Evolutionary conservation across 2,329 filamentous ascomycete genomes (phyloP), one percentile per base, ranked within the genome.

Genomic region (Chaetoscypha palmicola): DNA sequence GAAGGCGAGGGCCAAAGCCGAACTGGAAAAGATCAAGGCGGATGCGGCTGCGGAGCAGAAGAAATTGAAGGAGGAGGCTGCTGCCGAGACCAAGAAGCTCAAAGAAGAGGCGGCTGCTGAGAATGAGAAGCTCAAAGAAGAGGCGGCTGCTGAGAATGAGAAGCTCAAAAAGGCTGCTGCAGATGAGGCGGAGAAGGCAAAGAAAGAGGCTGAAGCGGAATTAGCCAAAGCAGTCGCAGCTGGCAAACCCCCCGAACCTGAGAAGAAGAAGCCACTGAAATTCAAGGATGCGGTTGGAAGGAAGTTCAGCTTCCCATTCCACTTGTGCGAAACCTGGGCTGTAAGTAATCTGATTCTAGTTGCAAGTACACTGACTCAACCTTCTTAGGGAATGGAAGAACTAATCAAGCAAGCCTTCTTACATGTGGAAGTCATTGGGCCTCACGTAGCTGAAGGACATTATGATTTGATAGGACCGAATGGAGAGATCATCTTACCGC

Each of bases 261-360:
- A 40, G 7, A 38, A 38, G n/a, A 43, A 47, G 28, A 47, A 47
- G 14, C 45, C 45, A 14, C 38, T 44, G 22, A 41, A 34, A 19
- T 94, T 94, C 68, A 92, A 92, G 66, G 89, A 95, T 60, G 89
- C 88, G 1, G 80, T 95, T n/a, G 86, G 86, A 21, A 76, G 89
- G 52, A 94, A 92, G 64, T 95, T 94, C 62, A 90, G 79, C 65
- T 94, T 95, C 59, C 89, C 89, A 2, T 95, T 82, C 66, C 79
- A 89, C 51, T 64, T 92, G 23, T 94, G 88, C 64, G 77, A 80
- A 59, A 91, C 82, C 2, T 94, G 87, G 87, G 70, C 72, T 70
- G 85, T 89, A 77, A 60, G 77, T 73, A 28, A 17, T 11, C 12
- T 36, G 21, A 24, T 23, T 14, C 17, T 17, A 45, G 43, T 47